Conservation (phyloP, 768 basidiomycete genomes). For the Dictyophora rubrovolvata region DNA sequence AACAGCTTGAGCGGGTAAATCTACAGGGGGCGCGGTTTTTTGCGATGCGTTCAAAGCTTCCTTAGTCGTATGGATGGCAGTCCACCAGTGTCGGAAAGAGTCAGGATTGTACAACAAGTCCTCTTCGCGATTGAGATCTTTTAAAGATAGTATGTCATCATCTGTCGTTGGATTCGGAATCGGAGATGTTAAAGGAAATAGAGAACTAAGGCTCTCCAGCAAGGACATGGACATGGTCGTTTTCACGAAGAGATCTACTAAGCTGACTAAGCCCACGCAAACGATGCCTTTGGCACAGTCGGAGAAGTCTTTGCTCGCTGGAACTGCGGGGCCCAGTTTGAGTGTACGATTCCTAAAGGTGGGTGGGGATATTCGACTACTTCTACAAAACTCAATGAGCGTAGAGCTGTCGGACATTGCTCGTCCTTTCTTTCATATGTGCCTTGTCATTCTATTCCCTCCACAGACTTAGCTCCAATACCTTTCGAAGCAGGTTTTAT, state of each 20-base stretch:
- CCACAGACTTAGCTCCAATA: background rate
- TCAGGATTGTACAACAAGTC: constrained; percentile 85
- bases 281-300: background rate
- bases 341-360: background rate
- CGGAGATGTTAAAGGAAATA: constrained; percentile 81
- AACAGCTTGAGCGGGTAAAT: constrained; percentile 40
- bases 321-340: background rate
- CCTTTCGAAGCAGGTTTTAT: background rate
- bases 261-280: background rate
- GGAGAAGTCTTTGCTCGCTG: background rate
- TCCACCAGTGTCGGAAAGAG: constrained; percentile 91
- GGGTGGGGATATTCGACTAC: background rate
- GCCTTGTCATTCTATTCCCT: background rate
- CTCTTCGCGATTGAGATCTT: constrained; percentile 84
- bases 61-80: constrained; percentile 66
- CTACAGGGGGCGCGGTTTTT: constrained; percentile 42
- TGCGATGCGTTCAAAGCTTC: constrained; percentile 50
- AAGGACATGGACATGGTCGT: constrained; percentile 18
- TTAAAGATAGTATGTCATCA: constrained; percentile 58
- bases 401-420: background rate
- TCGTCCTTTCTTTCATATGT: background rate
- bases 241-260: background rate
- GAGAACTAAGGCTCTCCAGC: constrained; percentile 40
- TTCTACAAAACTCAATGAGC: background rate
- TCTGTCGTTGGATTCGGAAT: constrained; percentile 74